phyloP scores from a whole-genome alignment of 148 eudicot genomes.

The Heliosperma pusillum region DNA sequence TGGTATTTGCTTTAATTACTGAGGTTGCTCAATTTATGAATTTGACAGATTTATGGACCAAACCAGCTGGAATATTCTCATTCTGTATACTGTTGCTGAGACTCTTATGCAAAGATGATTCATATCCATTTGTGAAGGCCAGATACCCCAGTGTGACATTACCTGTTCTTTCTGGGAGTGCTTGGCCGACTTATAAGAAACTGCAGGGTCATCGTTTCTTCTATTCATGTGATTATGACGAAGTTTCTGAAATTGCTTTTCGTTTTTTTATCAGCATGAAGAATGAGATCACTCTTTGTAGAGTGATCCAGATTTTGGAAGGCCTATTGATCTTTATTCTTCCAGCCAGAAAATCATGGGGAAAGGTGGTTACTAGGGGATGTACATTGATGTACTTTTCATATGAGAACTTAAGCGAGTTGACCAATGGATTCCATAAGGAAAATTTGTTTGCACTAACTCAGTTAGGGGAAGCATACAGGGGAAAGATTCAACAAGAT shows the following conservation, averaged over 20 bases:
- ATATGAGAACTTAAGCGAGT: not conserved
- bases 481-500: not conserved
- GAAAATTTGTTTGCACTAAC: conserved; percentile 4
- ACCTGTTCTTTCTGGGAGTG: not conserved
- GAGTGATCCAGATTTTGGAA: not conserved
- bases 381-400: conserved; percentile 1
- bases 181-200: not conserved
- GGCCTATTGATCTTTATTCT: not conserved
- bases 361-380: conserved; percentile 3
- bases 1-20: not conserved
- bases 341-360: not conserved
- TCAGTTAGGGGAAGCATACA: not conserved
- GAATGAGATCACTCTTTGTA: not conserved
- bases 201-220: not conserved
- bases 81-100: not conserved
- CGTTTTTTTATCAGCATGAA: not conserved
- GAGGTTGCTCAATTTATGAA: not conserved
- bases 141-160: not conserved
- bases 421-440: not conserved
- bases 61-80: not conserved
- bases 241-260: not conserved
- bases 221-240: not conserved
- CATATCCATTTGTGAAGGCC: not conserved
- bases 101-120: not conserved
- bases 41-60: not conserved